Base-by-base conservation (phyloP, 2,329 filamentous ascomycete genomes). In the Dactylella cylindrospora region DNA sequence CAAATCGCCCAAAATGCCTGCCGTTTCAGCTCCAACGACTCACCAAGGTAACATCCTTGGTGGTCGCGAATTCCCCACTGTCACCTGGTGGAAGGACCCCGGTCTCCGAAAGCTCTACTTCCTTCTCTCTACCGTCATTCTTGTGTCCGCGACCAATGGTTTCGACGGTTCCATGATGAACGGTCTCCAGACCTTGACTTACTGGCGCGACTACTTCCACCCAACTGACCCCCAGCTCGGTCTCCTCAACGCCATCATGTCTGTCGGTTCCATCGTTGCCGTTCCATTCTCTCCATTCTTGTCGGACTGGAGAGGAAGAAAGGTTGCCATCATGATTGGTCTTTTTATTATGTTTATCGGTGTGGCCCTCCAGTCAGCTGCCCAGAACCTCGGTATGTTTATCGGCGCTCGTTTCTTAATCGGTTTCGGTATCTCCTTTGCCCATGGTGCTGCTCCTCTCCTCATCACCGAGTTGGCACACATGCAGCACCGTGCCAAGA, bases 111-210 rank as follows among this genome's bases (percentile, higher is more conserved):
- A 68, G 41, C 67, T 73, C 7, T 72, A 73, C 43, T 32, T 70
- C 19, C 64, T 70, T 46, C 69, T 73, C 65, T 68, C 68, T 3
- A 68, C 72, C 26, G 67, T 73, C 20, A 72, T 72, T 61, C 66
- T 73, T 25, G 69, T 70, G 5, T 70, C 70, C 1, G 71, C 71
- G 17, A 72, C 68, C 5, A 68, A 69, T 62, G 75, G 74, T 9
- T 76, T 74, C 52, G 75, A 76, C 47, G 74, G 73, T 19, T 75
- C 73, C 8, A 71, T 78, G 68, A 74, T 77, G 71, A 78, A 77
- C 50, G 75, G 75, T 61, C 67, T 78, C 19, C 75, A 77, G 64
- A 72, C 75, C 3, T 72, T 80, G 51, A 50, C 66, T 0, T 69
- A 73, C 35, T 79, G 78, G 78, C 67, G 74, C 54, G 59, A 70